Evolutionary conservation across 2,329 filamentous ascomycete genomes (phyloP).

Genomic region (Sphaerulina musiva): DNA sequence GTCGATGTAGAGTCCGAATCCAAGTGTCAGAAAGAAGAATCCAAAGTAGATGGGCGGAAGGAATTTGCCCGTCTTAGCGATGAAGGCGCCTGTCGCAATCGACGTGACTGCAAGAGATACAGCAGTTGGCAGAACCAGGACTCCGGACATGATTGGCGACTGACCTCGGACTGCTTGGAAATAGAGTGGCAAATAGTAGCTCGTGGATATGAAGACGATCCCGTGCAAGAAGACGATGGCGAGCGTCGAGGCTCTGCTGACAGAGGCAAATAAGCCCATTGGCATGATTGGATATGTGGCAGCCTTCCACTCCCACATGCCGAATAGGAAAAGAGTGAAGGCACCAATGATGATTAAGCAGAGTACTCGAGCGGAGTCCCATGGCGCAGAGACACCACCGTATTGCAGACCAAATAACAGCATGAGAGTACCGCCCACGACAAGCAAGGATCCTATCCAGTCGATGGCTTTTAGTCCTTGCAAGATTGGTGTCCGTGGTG

Average conservation of each 20-base stretch:
- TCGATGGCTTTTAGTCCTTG: slow-evolving; percentile 59
- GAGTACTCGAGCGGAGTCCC: slow-evolving; percentile 67
- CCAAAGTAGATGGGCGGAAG: slow-evolving; percentile 47
- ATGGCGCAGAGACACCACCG: slow-evolving; percentile 68
- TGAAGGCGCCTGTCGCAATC: slow-evolving; percentile 36
- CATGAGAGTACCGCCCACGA: slow-evolving; percentile 77
- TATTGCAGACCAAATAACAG: slow-evolving; percentile 80
- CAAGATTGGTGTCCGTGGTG: slow-evolving; percentile 56
- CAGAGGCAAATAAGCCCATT: slow-evolving; percentile 59
- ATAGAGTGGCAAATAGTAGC: slow-evolving; percentile 79
- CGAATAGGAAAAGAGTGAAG: slow-evolving; percentile 55
- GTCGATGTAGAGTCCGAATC: slow-evolving; percentile 37
- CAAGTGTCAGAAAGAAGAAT: slow-evolving; percentile 35
- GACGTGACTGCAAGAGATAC: slow-evolving; percentile 31
- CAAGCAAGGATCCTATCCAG: slow-evolving; percentile 57
- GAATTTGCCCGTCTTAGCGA: slow-evolving; percentile 43
- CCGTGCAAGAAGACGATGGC: slow-evolving; percentile 65
- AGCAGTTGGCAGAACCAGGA: slow-evolving; percentile 44
- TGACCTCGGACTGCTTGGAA: slow-evolving; percentile 69
- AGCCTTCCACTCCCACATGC: slow-evolving; percentile 64
- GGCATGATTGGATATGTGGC: slow-evolving; percentile 76
- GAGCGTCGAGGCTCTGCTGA: slow-evolving; percentile 61
- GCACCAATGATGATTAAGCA: slow-evolving; percentile 71
- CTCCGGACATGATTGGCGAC: slow-evolving; percentile 63
- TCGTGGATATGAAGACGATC: slow-evolving; percentile 66